Evolutionary conservation across 1,139 yeast genomes (phyloP), one percentile per base, ranked within the genome.

Genomic region (Yamadazyma jaroonii): DNA sequence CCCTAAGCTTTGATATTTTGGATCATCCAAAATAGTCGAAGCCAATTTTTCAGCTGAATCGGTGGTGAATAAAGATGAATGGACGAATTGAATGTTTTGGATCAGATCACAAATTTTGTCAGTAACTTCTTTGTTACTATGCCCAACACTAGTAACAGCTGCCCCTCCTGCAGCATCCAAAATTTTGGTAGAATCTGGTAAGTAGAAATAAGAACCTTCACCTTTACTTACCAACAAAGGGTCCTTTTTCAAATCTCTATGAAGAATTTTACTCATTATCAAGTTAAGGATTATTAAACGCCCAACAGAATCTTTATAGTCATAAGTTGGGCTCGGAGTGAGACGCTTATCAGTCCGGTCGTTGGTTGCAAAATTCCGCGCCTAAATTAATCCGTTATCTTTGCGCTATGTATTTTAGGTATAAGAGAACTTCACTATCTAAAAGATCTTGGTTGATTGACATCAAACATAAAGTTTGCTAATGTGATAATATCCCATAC

Each of bases 121-220:
- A 29, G 59, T 56, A 34, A 76, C 69, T 21, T 73, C 79, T 23
- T 62, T 61, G 48, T 78, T 81, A 29, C 69, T 67, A 61, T 75
- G 79, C 11, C 82, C 82, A 35, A 78, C 60, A 0, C 81, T 72
- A 24, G 74, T 74, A 24, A 78, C 83, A 17, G 83, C 82, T 6
- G 83, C 84, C 42, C 84, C 83, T n/a, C 81, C 73, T 46, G 65
- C 56, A 21, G 74, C 81, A 52, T 78, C 83, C 30, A 77, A 56
- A 15, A 75, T 46, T 12, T 54, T 29, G 6, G 15, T 23, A 2
- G 27, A 32, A 14, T 28, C 28, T n/a, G 29, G 11, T 15, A 25
- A 15, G 12, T 32, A 27, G 3, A 32, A n/a, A 20, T 26, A 32
- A 4, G 17, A 12, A 20, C 31, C 35, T 13, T 32, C 13, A 11